A percentile compares a stretch with the other conserved stretches of the same genome.
Conservation (phyloP, 495 filamentous ascomycete genomes). For the Tuber melanosporum region DNA sequence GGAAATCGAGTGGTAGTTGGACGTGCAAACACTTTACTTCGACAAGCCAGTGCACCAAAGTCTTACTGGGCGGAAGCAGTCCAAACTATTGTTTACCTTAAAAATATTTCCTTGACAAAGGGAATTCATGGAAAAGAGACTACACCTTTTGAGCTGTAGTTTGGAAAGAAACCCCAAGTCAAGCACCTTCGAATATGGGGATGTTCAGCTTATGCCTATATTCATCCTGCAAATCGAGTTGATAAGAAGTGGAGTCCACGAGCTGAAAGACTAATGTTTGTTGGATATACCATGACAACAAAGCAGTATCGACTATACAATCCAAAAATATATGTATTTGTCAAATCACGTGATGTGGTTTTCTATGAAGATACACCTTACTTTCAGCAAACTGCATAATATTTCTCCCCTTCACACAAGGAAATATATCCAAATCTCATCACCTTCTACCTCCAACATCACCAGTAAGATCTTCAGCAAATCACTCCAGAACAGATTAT, state of each 20-base stretch:
- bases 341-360: neutral
- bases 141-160: neutral
- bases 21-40: neutral
- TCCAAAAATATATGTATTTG: neutral
- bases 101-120: neutral
- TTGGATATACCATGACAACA: too few relatives aligned
- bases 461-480: too few relatives aligned
- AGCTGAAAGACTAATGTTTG: neutral
- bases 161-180: neutral
- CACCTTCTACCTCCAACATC: too few relatives aligned
- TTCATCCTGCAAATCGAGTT: neutral
- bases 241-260: neutral
- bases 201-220: neutral
- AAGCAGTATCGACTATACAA: neutral
- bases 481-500: too few relatives aligned
- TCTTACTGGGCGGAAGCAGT: neutral
- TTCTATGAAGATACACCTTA: neutral
- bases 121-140: neutral
- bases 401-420: fast-evolving
- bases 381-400: neutral
- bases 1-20: neutral
- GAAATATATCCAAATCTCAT: too few relatives aligned
- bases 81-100: neutral
- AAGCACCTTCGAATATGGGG: neutral
- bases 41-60: neutral